Conservation (phyloP, 129 eudicot species). For the Chrysanthemum lavandulifolium region DNA sequence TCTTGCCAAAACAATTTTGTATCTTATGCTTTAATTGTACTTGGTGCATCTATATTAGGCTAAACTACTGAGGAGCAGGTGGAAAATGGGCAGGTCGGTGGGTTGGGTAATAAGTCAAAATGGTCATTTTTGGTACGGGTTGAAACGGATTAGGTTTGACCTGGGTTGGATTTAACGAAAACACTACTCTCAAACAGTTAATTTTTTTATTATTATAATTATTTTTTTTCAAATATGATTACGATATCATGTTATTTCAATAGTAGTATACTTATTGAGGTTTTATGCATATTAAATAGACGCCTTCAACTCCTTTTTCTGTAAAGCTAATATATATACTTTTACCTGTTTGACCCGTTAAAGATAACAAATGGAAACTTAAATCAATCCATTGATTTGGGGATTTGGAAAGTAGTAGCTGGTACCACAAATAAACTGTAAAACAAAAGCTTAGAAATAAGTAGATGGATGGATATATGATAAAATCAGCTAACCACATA, state of each 20-base stretch:
- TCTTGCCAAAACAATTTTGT: neutral
- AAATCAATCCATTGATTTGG: neutral
- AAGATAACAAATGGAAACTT: neutral
- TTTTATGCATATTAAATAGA: neutral
- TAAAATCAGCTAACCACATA: no score
- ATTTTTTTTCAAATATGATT: neutral
- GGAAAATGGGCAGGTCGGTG: neutral
- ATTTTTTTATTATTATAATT: neutral
- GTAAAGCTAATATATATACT: neutral
- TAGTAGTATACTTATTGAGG: neutral
- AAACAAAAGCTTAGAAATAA: no score
- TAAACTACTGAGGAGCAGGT: neutral
- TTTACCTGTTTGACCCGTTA: neutral
- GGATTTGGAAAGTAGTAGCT: neutral
- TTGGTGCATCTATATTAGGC: neutral
- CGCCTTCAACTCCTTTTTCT: neutral
- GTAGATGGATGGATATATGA: no score
- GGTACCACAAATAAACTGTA: no score
- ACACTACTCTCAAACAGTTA: neutral
- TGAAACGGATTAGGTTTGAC: neutral
- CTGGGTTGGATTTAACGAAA: neutral
- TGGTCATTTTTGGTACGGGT: neutral
- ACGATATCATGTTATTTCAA: neutral
- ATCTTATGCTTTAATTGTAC: neutral
- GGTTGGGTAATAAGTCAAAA: neutral